Evolutionary conservation across 225 moss, liverwort and hornwort species (phyloP), one percentile per base, ranked within the genome.

Genomic region (Antitrichia curtipendula): DNA sequence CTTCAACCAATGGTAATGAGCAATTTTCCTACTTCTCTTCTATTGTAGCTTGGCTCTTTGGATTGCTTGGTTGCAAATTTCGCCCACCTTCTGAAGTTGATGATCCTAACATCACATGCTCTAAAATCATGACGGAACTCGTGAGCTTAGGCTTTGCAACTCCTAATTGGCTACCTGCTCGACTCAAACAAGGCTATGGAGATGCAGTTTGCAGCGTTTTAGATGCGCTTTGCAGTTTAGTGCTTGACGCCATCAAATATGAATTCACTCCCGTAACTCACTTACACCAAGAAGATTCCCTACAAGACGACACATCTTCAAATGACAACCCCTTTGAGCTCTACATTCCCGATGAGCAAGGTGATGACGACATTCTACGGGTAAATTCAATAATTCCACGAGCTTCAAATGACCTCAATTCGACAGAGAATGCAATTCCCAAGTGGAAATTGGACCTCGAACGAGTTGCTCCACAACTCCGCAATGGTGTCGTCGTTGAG

Each of bases 391-490:
- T 89, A 4, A 86, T 62, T 57, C 54, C 82, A 50, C 74, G 60
- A 12, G 32, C 63, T 14, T n/a, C 66, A 7, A 65, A 28, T 38
- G 71, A 88, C 36, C 75, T 66, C 61, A 86, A 64, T 32, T 53
- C 10, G 1, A 31, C 81, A n/a, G 82, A 87, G 22, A 79, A 77
- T 23, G 85, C 81, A 21, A 89, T 87, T 54, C 88, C 90, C 21
- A 93, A 94, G 49, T 94, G 95, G 95, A 96, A 92, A 86, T 58
- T 94, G 24, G 94, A 96, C 78, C 76, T 97, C 7, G 94, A 97
- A 65, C 88, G 91, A 6, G 90, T 94, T 31, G 93, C 96, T 16
- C 92, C 92, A 5, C 93, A 93, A 16, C 82, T 96, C 1, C 88
- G 85, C 5, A 83, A 81, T 1, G 69, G 73, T 2, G 65, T 86